Conservation (phyloP, 2,329 filamentous ascomycete species). For the Epichloe aotearoae region DNA sequence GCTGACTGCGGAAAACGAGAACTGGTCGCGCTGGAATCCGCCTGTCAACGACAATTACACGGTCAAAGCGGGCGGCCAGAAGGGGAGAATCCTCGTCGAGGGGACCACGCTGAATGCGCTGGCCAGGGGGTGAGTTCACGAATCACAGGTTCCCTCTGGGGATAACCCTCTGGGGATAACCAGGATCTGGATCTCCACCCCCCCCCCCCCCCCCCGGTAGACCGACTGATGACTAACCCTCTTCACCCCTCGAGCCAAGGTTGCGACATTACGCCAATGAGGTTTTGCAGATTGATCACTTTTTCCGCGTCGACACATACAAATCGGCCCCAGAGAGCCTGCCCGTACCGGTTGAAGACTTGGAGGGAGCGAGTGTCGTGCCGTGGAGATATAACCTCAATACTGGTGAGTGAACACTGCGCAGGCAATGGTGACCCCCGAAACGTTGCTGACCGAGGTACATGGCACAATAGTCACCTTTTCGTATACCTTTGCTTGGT, state of each 20-base stretch:
- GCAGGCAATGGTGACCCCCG: background rate
- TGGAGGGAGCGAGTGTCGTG: slow-evolving; percentile 9
- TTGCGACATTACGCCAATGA: slow-evolving; percentile 11
- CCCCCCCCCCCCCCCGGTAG: no score
- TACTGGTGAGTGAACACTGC: slow-evolving; percentile 20
- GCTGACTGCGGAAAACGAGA: slow-evolving; percentile 5
- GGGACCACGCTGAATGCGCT: slow-evolving; percentile 11
- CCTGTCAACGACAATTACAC: slow-evolving; percentile 11
- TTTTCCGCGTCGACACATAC: slow-evolving; percentile 8
- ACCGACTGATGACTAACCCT: background rate
- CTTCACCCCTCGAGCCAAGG: background rate
- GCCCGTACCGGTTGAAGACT: slow-evolving; percentile 2
- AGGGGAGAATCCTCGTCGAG: slow-evolving; percentile 9
- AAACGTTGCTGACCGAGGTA: background rate
- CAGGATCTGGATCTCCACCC: background rate
- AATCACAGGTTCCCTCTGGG: no score
- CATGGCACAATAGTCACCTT: slow-evolving; percentile 27
- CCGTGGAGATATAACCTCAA: slow-evolving; percentile 32
- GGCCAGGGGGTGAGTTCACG: slow-evolving; percentile 10
- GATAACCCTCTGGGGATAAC: no score
- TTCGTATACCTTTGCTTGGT: slow-evolving; percentile 37
- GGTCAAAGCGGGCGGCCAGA: background rate
- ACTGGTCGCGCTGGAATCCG: slow-evolving; percentile 11
- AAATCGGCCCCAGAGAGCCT: background rate
- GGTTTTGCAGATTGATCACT: slow-evolving; percentile 9